These are phyloP conservation scores for Pseudogymnoascus verrucosus DNA, from an alignment of 2,329 filamentous ascomycete genomes.

Conservation along the genomic window DNA sequence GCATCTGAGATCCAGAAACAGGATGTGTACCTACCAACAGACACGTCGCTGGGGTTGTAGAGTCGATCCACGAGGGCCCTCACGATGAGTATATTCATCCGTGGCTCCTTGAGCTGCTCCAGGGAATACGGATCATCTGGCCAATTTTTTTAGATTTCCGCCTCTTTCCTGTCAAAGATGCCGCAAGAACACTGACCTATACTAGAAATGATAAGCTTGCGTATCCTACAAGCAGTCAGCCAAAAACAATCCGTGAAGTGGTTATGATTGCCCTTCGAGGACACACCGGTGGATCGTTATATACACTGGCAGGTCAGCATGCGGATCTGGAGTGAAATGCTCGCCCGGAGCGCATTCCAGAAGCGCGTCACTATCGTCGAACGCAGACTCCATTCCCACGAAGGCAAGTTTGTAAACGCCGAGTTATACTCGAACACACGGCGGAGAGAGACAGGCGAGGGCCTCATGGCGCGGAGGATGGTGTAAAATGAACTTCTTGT, in stretches of 20 bases:
- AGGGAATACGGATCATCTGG: constrained; percentile 57
- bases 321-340: constrained; percentile 15
- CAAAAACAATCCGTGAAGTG: not conserved
- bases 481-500: not conserved
- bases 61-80: constrained; percentile 77
- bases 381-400: not conserved
- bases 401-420: not conserved
- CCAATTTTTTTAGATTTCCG: not conserved
- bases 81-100: constrained; percentile 74
- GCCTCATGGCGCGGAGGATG: not conserved
- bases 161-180: not conserved
- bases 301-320: constrained; percentile 56
- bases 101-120: constrained; percentile 70
- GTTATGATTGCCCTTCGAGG: not conserved
- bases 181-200: constrained; percentile 42
- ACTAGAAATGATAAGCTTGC: constrained; percentile 54
- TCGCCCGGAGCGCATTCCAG: not conserved
- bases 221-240: constrained; percentile 34
- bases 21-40: constrained; percentile 47
- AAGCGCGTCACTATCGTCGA: not conserved
- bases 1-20: not conserved
- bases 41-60: constrained; percentile 71
- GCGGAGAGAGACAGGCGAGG: not conserved
- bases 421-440: no score
- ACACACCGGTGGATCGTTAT: constrained; percentile 61